Conservation (phyloP, 345 rosid genomes). For the Populus euphratica region DNA sequence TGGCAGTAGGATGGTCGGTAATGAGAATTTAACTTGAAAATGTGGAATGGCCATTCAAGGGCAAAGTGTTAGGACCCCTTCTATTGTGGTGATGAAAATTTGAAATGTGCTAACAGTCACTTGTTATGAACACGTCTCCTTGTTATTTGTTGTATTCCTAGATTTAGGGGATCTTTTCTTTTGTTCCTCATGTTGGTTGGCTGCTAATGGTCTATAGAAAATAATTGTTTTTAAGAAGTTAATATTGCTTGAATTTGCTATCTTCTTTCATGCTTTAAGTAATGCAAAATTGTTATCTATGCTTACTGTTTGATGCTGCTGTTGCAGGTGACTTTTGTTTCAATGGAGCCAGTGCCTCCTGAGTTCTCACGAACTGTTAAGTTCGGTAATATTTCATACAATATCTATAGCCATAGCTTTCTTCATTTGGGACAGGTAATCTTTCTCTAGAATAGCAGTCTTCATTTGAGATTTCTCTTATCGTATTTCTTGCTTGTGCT, state of each 20-base stretch:
- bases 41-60: not conserved
- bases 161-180: not conserved
- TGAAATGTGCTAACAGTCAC: not conserved
- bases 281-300: not conserved
- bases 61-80: not conserved
- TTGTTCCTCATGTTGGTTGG: not conserved
- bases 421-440: constrained; percentile 89
- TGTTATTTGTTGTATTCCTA: not conserved
- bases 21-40: not conserved
- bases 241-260: not conserved
- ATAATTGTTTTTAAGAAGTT: not conserved
- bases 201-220: not conserved
- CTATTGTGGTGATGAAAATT: not conserved
- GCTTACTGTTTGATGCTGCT: not conserved
- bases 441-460: not conserved
- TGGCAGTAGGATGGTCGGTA: not conserved
- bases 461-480: not conserved
- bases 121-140: not conserved
- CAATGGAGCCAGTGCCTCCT: constrained; percentile 60
- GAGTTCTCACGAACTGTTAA: constrained; percentile 56
- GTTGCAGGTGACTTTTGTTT: constrained; percentile 76
- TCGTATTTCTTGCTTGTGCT: not conserved
- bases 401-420: constrained; percentile 84
- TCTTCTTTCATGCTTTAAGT: not conserved
- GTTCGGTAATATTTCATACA: constrained; percentile 61